Percentiles rank a stretch among this genome's conserved stretches.
These are phyloP conservation scores for Rhizopus arrhizus DNA, from an alignment of 371 early-diverging fungal genomes.

Conservation along the genomic window DNA sequence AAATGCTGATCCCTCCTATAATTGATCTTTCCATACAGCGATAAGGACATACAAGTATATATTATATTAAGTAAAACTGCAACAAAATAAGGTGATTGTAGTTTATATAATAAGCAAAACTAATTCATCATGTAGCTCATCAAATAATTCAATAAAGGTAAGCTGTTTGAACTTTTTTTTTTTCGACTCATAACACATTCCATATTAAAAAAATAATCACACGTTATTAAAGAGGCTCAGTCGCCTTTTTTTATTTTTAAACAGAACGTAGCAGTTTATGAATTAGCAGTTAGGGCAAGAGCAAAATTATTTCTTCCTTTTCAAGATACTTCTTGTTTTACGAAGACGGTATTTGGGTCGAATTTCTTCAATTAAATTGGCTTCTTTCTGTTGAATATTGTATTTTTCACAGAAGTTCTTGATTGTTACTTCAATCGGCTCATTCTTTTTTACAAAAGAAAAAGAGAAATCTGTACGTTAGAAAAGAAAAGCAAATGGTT, in stretches of 20 bases:
- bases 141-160: too few species aligned
- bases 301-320: not conserved
- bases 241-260: not conserved
- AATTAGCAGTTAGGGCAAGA: slow-evolving; percentile 4
- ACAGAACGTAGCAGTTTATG: not conserved
- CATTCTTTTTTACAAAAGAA: not conserved
- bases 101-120: too few species aligned
- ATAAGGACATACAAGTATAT: too few species aligned
- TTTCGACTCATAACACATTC: too few species aligned
- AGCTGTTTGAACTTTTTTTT: too few species aligned
- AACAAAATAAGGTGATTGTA: too few species aligned
- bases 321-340: not conserved
- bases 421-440: not conserved
- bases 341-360: not conserved
- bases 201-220: not conserved
- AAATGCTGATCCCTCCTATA: too few species aligned
- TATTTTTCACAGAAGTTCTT: slow-evolving; percentile 2
- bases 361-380: not conserved
- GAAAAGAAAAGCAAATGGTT: not conserved
- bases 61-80: too few species aligned
- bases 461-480: not conserved
- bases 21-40: too few species aligned
- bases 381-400: not conserved
- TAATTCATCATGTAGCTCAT: too few species aligned
- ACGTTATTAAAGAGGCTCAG: not conserved